Evolutionary conservation across 495 filamentous ascomycete species (phyloP).

Genomic region (Amorphotheca resinae): DNA sequence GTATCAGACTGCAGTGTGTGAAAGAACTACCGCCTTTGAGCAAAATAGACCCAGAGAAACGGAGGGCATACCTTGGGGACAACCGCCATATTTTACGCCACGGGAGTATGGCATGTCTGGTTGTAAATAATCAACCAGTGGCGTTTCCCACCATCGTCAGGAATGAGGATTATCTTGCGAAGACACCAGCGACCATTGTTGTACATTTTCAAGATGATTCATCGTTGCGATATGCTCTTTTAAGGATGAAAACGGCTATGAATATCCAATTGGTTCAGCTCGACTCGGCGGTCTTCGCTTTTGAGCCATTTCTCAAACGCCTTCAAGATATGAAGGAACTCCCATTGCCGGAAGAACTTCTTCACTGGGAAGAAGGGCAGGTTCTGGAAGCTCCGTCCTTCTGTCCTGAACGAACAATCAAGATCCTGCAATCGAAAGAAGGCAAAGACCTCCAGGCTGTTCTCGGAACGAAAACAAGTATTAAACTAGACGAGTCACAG

Average conservation of each 20-base stretch:
- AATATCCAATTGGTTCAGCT: background rate
- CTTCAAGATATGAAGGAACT: slow-evolving; percentile 44
- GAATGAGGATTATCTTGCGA: slow-evolving; percentile 37
- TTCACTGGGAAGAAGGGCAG: slow-evolving; percentile 25
- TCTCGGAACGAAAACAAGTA: slow-evolving; percentile 19
- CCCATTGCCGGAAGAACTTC: slow-evolving; percentile 38
- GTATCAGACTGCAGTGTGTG: slow-evolving; percentile 31
- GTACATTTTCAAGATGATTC: slow-evolving; percentile 36
- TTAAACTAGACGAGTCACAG: slow-evolving; percentile 40
- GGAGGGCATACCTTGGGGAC: slow-evolving; percentile 35
- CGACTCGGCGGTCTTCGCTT: slow-evolving; percentile 47
- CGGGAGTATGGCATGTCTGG: slow-evolving; percentile 46
- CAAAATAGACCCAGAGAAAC: slow-evolving; percentile 16
- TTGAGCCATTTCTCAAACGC: slow-evolving; percentile 52
- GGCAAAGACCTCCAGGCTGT: no score
- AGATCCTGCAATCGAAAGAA: background rate
- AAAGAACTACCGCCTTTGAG: slow-evolving; percentile 34
- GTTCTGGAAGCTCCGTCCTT: slow-evolving; percentile 15
- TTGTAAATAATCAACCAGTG: slow-evolving; percentile 36
- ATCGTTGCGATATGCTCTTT: slow-evolving; percentile 25
- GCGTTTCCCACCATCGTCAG: slow-evolving; percentile 52
- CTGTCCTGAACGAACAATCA: slow-evolving; percentile 3
- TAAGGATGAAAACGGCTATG: slow-evolving; percentile 27
- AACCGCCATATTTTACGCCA: slow-evolving; percentile 44
- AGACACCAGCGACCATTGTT: slow-evolving; percentile 28